These are phyloP conservation scores for Sclerotinia borealis DNA, from an alignment of 2,329 filamentous ascomycete species.

Conservation along the genomic window DNA sequence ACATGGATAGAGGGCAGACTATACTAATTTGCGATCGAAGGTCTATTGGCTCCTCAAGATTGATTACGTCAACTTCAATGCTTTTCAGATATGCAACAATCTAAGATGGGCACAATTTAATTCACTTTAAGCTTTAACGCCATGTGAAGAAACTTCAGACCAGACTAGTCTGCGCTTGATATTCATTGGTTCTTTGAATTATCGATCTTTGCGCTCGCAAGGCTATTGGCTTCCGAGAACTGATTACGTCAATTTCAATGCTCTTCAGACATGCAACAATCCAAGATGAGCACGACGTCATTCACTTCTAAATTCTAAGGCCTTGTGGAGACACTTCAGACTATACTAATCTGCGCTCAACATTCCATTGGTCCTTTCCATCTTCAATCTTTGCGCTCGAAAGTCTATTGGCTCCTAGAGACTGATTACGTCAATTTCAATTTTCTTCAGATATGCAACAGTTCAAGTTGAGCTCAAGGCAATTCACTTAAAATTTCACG, in stretches of 20 bases:
- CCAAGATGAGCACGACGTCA: background rate
- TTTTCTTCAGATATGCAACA: background rate
- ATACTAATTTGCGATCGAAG: no score
- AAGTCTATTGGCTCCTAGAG: background rate
- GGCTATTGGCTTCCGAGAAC: background rate
- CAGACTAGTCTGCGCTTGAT: no score
- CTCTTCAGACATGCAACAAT: background rate
- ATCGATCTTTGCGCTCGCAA: background rate
- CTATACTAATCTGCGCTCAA: background rate
- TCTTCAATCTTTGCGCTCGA: background rate
- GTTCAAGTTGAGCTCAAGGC: background rate
- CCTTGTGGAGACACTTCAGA: background rate
- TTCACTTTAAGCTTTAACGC: no score
- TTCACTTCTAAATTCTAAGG: background rate
- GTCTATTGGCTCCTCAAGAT: no score
- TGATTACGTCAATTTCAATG: background rate
- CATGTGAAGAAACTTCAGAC: no score
- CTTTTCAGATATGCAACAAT: no score
- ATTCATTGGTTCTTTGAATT: background rate
- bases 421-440: background rate
- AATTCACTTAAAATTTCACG: background rate
- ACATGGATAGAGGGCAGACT: no score
- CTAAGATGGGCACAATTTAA: no score
- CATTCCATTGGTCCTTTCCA: background rate
- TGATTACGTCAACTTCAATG: no score